Evolutionary conservation across 805 yeast species (phyloP), one percentile per base, ranked within the genome.

Genomic region (Blastobotrys chiropterorum): DNA sequence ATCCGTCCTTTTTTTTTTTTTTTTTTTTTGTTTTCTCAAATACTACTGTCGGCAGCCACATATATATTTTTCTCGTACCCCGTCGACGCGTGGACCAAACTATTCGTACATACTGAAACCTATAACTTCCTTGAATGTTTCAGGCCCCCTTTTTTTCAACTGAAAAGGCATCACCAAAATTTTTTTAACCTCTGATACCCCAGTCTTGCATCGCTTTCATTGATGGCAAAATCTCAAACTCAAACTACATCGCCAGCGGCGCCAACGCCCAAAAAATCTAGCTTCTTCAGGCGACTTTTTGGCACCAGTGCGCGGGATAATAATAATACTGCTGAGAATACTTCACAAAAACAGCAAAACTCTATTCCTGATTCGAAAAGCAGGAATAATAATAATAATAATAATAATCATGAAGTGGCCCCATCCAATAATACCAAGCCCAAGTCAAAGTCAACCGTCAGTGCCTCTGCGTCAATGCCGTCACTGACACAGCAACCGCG

Each of bases 261-360:
- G 8, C 34, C 34, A 26, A 26, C 34, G 34, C 11, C 34, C n/a
- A 39, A 39, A 39, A 39, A 6, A 14, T 16, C 42, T 14, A 39
- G 46, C 22, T 43, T 43, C 34, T 43, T 43, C 16, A 43, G 46
- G 17, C 30, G 46, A 31, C 46, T 43, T 3, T 43, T 43, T 43
- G 46, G 46, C 17, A 22, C 22, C 19, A 14, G 19, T 5, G 42
- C 16, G n/a, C 5, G 34, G 34, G 34, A 26, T 26, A 26, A 26
- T 26, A 26, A 26, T 26, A 26, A 26, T 26, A 26, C 34, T 26
- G 34, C 34, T 26, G 34, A 26, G n/a, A n/a, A n/a, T n/a, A n/a
- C 34, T 5, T 26, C 34, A n/a, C 34, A 26, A 26, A 26, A 26
- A 26, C 34, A 5, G 34, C 34, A 26, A 26, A 26, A 26, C 34